These are phyloP conservation scores for Kwoniella europaea DNA, from an alignment of 768 basidiomycete genomes.

Conservation along the genomic window DNA sequence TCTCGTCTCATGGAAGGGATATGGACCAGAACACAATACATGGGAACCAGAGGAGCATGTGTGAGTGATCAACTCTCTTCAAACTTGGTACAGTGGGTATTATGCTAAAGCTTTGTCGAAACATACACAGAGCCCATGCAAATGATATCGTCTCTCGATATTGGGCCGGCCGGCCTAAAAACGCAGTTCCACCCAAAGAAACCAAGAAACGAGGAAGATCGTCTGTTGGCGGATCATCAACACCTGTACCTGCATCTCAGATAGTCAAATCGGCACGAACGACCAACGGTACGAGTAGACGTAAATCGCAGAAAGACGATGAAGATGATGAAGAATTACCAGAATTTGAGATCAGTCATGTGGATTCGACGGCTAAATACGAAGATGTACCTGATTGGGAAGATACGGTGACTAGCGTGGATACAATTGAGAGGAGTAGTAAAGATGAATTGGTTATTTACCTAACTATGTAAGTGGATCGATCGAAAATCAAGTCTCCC, in stretches of 20 bases:
- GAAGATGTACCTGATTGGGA: slow-evolving; percentile 53
- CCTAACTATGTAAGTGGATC: slow-evolving; percentile 51
- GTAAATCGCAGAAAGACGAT: slow-evolving; percentile 14
- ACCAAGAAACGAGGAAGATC: slow-evolving; percentile 27
- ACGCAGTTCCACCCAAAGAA: slow-evolving; percentile 5
- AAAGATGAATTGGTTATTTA: slow-evolving; percentile 44
- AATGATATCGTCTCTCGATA: slow-evolving; percentile 44
- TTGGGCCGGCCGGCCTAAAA: slow-evolving; percentile 45
- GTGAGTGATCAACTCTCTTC: slow-evolving; percentile 28
- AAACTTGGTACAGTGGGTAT: background rate
- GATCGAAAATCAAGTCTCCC: no score
- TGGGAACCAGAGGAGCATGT: slow-evolving; percentile 56
- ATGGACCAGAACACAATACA: slow-evolving; percentile 54
- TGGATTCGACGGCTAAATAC: slow-evolving; percentile 46
- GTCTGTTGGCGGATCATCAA: slow-evolving; percentile 12
- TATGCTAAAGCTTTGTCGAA: background rate
- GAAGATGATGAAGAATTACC: slow-evolving; percentile 30
- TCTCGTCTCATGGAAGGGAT: slow-evolving; percentile 56
- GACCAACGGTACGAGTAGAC: slow-evolving; percentile 13
- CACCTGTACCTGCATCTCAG: slow-evolving; percentile 24
- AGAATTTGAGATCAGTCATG: slow-evolving; percentile 38
- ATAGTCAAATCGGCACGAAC: slow-evolving; percentile 24
- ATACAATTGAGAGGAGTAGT: slow-evolving; percentile 49
- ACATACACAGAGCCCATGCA: slow-evolving; percentile 33
- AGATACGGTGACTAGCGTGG: slow-evolving; percentile 44